A percentile compares a stretch with the other conserved stretches of the same genome.
Conservation (phyloP, 2,329 filamentous ascomycete genomes). For the Corynespora cassiicola region DNA sequence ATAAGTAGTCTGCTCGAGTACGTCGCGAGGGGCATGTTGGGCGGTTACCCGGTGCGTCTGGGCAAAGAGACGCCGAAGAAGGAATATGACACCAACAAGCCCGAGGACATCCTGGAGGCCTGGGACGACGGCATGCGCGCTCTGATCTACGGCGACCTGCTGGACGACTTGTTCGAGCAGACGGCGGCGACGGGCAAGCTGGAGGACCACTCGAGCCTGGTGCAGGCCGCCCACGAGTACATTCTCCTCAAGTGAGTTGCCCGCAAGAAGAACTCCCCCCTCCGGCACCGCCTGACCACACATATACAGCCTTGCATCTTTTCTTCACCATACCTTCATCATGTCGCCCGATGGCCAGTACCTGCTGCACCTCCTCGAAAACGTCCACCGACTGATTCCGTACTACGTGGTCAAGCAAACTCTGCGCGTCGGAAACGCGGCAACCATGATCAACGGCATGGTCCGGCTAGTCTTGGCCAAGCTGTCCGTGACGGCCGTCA, state of each 20-base stretch:
- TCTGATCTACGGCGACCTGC: slow-evolving; percentile 71
- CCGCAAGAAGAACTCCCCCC: fast-evolving
- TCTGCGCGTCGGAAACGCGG: slow-evolving; percentile 77
- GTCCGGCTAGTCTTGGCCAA: slow-evolving; percentile 78
- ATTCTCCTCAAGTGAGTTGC: slow-evolving; percentile 72
- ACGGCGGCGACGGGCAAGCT: slow-evolving; percentile 67
- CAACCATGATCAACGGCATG: slow-evolving; percentile 81
- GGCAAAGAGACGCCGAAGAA: slow-evolving; percentile 39
- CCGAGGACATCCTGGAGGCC: slow-evolving; percentile 66
- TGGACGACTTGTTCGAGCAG: slow-evolving; percentile 70
- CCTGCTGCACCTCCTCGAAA: slow-evolving; percentile 73
- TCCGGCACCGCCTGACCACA: slow-evolving; percentile 4
- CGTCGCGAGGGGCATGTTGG: slow-evolving; percentile 69
- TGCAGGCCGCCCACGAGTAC: slow-evolving; percentile 70
- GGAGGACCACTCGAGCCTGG: slow-evolving; percentile 66
- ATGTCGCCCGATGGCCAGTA: slow-evolving; percentile 78
- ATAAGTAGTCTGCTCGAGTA: slow-evolving; percentile 74
- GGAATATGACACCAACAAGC: slow-evolving; percentile 65
- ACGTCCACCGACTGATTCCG: slow-evolving; percentile 72
- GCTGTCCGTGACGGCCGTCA: slow-evolving; percentile 73
- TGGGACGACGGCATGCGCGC: slow-evolving; percentile 73
- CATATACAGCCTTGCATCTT: slow-evolving; percentile 67
- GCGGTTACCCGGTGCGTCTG: slow-evolving; percentile 59
- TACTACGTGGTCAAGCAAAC: slow-evolving; percentile 77
- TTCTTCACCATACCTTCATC: slow-evolving; percentile 76